Percentiles rank a stretch among this genome's conserved stretches.
Evolutionary conservation across 2,329 filamentous ascomycete species (phyloP).

Genomic region (Falciphora oryzae): DNA sequence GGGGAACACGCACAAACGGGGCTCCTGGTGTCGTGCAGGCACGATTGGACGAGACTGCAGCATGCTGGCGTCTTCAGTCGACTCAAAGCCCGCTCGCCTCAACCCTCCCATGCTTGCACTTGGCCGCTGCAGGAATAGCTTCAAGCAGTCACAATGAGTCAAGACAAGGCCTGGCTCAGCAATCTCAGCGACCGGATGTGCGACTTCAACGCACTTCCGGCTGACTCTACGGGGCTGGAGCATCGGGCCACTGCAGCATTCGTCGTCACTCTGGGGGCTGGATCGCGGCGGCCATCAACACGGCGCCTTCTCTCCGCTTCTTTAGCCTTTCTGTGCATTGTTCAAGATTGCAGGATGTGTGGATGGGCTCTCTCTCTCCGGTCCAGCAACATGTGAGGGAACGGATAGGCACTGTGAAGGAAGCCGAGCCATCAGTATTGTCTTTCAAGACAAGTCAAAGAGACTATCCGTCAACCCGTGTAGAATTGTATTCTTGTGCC

Average conservation of each 20-base stretch:
- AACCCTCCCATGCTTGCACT: not conserved
- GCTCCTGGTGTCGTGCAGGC: not conserved
- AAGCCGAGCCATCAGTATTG: not conserved
- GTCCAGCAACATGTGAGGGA: no score
- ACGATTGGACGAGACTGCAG: not conserved
- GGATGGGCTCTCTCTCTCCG: no score
- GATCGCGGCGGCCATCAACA: no score
- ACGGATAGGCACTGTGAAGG: not conserved
- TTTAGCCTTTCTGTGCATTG: not conserved
- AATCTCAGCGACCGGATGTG: not conserved
- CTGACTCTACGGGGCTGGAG: no score
- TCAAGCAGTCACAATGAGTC: slow-evolving; percentile 1
- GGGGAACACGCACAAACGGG: no score
- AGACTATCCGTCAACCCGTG: no score
- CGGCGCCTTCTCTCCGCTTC: not conserved
- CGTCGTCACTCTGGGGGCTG: not conserved
- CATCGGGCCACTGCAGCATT: not conserved
- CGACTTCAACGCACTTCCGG: not conserved
- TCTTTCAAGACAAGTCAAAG: not conserved
- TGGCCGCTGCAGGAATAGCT: not conserved
- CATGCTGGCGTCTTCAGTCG: not conserved
- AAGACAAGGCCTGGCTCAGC: not conserved
- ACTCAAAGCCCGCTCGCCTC: not conserved
- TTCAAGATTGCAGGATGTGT: not conserved
- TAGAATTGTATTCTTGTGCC: not conserved